Evolutionary conservation across 2,329 filamentous ascomycete species (phyloP), one percentile per base, ranked within the genome.

Genomic region (Orbilia quercus): DNA sequence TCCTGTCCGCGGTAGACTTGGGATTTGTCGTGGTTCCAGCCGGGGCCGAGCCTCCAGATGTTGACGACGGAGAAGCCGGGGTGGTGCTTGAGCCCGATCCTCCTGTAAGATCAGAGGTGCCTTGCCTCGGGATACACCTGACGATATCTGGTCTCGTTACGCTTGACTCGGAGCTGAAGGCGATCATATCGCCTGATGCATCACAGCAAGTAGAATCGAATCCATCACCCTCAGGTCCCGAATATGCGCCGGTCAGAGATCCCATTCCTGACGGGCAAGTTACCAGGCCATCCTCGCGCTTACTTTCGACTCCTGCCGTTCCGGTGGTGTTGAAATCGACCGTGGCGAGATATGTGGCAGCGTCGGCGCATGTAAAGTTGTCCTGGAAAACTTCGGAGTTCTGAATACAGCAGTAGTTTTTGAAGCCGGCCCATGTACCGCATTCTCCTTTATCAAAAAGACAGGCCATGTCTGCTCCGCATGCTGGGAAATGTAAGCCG

Each of bases 51-150:
- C 48, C 48, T 14, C n/a, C 18, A 7, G 23, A 22, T 23, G 51
- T 54, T 40, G 51, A 28, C 18, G 31, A 11, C 7, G 9, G 11
- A 36, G 51, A 22, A 20, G 16, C 7, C 4, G 16, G 12, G 2
- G 31, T 54, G 7, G 51, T 22, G 22, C 16, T 34, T 3, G 31
- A 53, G 7, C 25, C 48, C 7, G 31, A 53, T 14, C 25, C 48
- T 20, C 25, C 28, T 5, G 9, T 34, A 16, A 5, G 3, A 22
- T 34, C 14, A 6, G 25, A 22, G 1, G 16, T 38, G 12, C 51
- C 51, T n/a, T 38, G 51, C 18, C 51, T 54, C n/a, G 51, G 51
- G 14, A 54, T 40, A n/a, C 51, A 54, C 20, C 51, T 54, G 2
- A 54, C 51, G 22, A 54, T 25, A 40, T 36, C 34, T 5, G 51